phyloP scores from a whole-genome alignment of 257 asterid genomes.

The Thymus quinquecostatus region DNA sequence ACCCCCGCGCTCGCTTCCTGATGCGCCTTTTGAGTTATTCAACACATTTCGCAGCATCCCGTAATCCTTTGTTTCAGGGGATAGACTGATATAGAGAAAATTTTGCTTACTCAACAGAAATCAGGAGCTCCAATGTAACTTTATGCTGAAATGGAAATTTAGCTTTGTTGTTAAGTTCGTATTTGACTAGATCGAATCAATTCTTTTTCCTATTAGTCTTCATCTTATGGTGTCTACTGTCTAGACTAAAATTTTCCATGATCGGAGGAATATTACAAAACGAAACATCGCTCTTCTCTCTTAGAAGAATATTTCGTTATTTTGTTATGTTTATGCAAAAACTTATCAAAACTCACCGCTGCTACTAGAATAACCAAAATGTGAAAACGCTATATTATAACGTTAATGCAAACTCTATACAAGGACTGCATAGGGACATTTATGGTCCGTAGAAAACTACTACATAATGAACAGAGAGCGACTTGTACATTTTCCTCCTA shows the following conservation, averaged over 20 bases:
- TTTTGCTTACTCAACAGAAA: slow-evolving; percentile 24
- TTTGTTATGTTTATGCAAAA: neutral
- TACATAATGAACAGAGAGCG: slow-evolving; percentile 31
- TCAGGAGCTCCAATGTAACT: slow-evolving; percentile 22
- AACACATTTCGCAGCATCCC: slow-evolving; percentile 16
- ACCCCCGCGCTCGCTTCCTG: slow-evolving; percentile 12
- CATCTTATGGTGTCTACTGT: too few relatives aligned
- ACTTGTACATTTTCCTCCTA: slow-evolving; percentile 31
- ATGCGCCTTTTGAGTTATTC: slow-evolving; percentile 15
- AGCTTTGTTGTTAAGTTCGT: neutral
- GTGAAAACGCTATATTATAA: neutral
- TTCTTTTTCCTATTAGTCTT: neutral
- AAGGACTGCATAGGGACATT: slow-evolving; percentile 29
- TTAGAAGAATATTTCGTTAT: neutral
- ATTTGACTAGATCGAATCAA: neutral
- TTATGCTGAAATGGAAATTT: neutral
- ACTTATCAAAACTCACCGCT: neutral
- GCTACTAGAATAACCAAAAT: neutral
- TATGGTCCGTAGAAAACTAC: slow-evolving; percentile 28
- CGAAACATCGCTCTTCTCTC: neutral
- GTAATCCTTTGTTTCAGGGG: slow-evolving; percentile 20
- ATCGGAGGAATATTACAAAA: neutral
- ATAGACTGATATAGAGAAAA: slow-evolving; percentile 26
- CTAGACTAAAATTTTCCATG: neutral
- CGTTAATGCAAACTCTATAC: slow-evolving; percentile 39